Percentiles rank a stretch among this genome's conserved stretches.
phyloP scores from a whole-genome alignment of 2,329 filamentous ascomycete genomes.

The Penicillium paneum region DNA sequence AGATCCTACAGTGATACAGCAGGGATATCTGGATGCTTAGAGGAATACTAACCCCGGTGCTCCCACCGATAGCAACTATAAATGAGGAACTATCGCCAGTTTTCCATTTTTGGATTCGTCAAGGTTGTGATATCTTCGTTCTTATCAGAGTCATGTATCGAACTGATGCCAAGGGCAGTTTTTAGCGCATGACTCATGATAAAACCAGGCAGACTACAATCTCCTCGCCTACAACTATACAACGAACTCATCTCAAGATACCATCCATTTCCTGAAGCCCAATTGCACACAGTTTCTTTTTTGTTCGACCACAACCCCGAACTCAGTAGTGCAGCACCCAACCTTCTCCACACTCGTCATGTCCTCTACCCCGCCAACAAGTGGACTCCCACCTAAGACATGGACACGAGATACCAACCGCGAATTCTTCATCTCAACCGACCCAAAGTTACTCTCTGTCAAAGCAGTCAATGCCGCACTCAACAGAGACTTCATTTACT shows the following conservation, averaged over 20 bases:
- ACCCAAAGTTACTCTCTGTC: slow-evolving; percentile 16
- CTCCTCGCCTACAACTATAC: neutral
- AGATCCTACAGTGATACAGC: slow-evolving; percentile 38
- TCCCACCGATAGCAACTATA: slow-evolving; percentile 43
- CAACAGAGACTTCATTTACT: slow-evolving; percentile 17
- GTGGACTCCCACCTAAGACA: slow-evolving; percentile 11
- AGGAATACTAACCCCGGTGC: slow-evolving; percentile 37
- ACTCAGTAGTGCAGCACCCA: accelerated
- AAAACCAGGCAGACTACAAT: neutral
- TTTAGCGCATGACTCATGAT: neutral
- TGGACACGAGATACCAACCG: slow-evolving; percentile 16
- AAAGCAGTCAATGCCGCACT: slow-evolving; percentile 21
- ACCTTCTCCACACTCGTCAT: slow-evolving; percentile 1
- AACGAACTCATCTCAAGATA: neutral
- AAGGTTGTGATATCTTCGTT: neutral
- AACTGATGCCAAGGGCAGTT: neutral
- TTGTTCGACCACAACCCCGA: neutral
- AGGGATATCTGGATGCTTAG: slow-evolving; percentile 33
- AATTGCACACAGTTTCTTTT: neutral
- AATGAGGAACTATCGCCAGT: slow-evolving; percentile 21
- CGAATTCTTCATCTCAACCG: slow-evolving; percentile 20
- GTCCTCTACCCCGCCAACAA: slow-evolving; percentile 16
- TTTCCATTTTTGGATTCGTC: neutral
- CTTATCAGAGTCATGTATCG: neutral
- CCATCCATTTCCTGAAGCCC: neutral